Conservation (phyloP, 176 grass and related monocot genomes). For the Aegilops longissima region DNA sequence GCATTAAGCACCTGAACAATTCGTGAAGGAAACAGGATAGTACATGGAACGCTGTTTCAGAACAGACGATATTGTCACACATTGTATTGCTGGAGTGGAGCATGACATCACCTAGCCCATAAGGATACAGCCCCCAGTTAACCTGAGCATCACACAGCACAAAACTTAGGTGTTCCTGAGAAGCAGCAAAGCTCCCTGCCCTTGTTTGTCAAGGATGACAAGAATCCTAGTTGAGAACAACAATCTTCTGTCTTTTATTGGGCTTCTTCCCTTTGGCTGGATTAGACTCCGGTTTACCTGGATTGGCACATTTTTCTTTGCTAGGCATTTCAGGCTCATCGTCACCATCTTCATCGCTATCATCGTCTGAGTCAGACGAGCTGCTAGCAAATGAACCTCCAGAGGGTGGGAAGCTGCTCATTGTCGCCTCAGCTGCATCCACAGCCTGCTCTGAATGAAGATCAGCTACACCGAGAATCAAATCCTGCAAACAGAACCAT, state of each 20-base stretch:
- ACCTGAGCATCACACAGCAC: conserved; percentile 21
- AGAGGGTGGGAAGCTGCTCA: conserved; percentile 45
- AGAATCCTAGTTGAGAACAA: conserved; percentile 55
- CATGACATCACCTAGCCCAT: not conserved
- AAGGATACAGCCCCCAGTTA: not conserved
- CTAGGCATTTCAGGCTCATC: conserved; percentile 6
- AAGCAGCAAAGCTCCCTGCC: not conserved
- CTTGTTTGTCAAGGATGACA: not conserved
- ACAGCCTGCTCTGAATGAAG: conserved; percentile 76
- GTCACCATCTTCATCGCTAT: conserved; percentile 29
- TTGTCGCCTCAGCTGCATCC: conserved; percentile 64
- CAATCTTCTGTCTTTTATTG: conserved; percentile 76
- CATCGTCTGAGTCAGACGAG: conserved; percentile 57
- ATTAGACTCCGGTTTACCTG: not conserved
- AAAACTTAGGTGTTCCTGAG: not conserved
- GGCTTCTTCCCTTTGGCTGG: conserved; percentile 35
- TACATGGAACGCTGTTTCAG: not conserved
- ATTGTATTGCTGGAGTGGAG: not conserved
- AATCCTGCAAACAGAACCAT: conserved; percentile 57
- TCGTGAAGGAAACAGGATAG: not conserved
- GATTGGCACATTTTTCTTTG: conserved; percentile 28
- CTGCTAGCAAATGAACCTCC: conserved; percentile 22
- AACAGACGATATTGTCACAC: not conserved
- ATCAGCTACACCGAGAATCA: conserved; percentile 81
- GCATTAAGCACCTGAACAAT: not conserved